Base-by-base conservation (phyloP, 257 asterid species). In the Nicotiana attenuata region DNA sequence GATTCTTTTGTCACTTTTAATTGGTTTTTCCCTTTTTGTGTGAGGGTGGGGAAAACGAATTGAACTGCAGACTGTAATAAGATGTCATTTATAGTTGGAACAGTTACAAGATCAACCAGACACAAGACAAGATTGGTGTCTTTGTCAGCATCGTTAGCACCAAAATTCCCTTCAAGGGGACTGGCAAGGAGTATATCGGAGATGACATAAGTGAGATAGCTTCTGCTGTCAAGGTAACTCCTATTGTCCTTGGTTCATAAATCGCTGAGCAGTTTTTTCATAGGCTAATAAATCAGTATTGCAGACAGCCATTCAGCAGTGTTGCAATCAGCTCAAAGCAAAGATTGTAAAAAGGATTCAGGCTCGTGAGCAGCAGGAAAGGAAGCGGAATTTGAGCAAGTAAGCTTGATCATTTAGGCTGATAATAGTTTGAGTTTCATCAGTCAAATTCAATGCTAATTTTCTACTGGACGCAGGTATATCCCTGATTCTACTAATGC, bases 291-390 rank as follows among this genome's bases (percentile, higher is more conserved):
- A 69, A 77, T 85, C 52, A 5, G 82, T 50, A 28, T 78, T 86
- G 45, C 93, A 94, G 98, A 88, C 89, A 35, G 93, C 97, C 68
- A 91, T 94, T 86, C 93, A 92, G 87, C 97, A 91, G 83, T 92
- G 97, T 82, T 92, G 98, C 73, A 68, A 81, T 81, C 98, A 94
- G 88, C 90, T 92, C 50, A 94, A 91, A 81, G 89, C 95, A 84
- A 94, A 94, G 89, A 94, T 91, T 16, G 94, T 94, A 84, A 92
- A 92, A 87, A 90, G 91, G 88, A 91, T 92, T 83, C 98, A 94
- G 88, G 97, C 97, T 84, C 98, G 97, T 29, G 98, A 94, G 89
- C 98, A 94, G 92, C 98, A 92, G 85, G 98, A 94, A 90, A 91
- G 98, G 85, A 91, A 94, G 80, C 90, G 97, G 67, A 94, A 94